Evolutionary conservation across 768 basidiomycete genomes (phyloP), one percentile per base, ranked within the genome.

Genomic region (Kwoniella europaea): DNA sequence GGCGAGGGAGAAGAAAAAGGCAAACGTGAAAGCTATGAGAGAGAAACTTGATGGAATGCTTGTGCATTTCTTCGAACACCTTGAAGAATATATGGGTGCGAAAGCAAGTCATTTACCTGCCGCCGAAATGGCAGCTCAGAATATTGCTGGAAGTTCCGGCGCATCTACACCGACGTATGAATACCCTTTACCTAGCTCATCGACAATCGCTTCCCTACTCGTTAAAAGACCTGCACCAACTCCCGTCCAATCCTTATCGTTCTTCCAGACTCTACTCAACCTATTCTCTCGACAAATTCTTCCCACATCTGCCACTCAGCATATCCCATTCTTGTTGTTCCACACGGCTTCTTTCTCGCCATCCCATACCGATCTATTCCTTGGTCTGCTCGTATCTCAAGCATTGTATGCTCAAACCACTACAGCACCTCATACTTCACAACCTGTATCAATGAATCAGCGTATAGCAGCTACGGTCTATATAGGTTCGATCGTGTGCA

Each of bases 241-340:
- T 5, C 77, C 73, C 4, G 77, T 76, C 1, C 76, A 78, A 85
- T 42, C 87, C 86, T 27, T 87, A 6, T 81, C 88, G 1, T 92
- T 92, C 74, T 98, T 98, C 82, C 88, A 92, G 75, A 88, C 91
- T 35, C 90, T 99, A 20, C 89, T 99, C 62, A 89, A 91, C 73
- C 93, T 98, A 73, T 99, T 99, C 78, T 93, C 97, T 82, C 89
- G 93, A 52, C 90, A 90, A 46, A 94, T 99, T 80, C 88, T 99
- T 60, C 91, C 90, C 50, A 98, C 97, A 2, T 97, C 97, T 86
- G 94, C 95, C 79, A 97, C 94, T 0, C 92, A 95, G 50, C 97
- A 98, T 83, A 94, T 94, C 15, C 97, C 98, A 78, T 99, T 99
- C 85, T 88, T 99, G 71, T 79, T 98, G 57, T 99, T 99, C 86